Conservation (phyloP, 805 yeast genomes). For the Sungouiella thailandica region DNA sequence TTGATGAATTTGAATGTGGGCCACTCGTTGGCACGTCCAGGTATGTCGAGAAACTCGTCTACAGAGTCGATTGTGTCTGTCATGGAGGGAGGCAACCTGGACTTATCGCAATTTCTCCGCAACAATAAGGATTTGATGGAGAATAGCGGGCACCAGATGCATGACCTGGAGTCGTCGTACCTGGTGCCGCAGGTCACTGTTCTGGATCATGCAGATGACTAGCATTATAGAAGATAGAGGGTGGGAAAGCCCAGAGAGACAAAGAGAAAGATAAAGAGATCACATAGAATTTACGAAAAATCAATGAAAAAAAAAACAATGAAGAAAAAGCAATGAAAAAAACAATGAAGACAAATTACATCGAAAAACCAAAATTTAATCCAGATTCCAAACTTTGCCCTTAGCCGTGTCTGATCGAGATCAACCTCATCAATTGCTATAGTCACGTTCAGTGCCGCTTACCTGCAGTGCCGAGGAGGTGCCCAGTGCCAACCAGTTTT, state of each 20-base stretch:
- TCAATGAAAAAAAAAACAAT: no score
- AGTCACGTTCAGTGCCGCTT: no score
- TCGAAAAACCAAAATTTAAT: no score
- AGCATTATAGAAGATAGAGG: background rate
- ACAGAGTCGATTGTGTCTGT: constrained; percentile 13
- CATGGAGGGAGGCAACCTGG: constrained; percentile 8
- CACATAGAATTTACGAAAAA: no score
- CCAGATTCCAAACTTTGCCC: no score
- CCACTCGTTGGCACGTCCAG: constrained; percentile 5
- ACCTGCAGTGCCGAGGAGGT: no score
- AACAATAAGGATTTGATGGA: constrained; percentile 10
- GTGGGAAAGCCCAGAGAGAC: background rate
- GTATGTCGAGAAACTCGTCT: constrained; percentile 11
- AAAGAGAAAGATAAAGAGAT: no score
- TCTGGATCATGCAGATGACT: background rate
- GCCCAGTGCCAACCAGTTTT: no score
- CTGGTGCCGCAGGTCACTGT: background rate
- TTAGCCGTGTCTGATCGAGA: no score
- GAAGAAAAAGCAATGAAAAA: no score
- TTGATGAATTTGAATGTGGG: constrained; percentile 18
- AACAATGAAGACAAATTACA: no score
- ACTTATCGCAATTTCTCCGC: constrained; percentile 11
- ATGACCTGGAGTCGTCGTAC: background rate
- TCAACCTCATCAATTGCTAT: no score
- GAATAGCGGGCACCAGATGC: background rate